Evolutionary conservation across 768 basidiomycete species (phyloP).

Genomic region (Brasilioporus rufonigricans): DNA sequence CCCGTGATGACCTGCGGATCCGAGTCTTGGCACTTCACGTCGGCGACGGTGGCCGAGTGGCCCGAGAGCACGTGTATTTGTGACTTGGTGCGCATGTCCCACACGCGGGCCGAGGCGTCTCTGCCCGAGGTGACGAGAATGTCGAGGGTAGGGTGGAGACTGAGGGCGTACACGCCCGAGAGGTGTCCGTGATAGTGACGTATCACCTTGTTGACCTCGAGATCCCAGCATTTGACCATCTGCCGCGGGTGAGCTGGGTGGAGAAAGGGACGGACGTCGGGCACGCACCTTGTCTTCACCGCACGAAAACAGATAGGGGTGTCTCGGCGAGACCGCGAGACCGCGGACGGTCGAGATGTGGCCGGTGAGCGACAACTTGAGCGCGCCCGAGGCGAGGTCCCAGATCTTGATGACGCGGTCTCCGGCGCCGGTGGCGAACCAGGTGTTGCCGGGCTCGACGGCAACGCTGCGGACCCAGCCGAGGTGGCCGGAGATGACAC

Average conservation of each 20-base stretch:
- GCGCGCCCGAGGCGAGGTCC: constrained; percentile 96
- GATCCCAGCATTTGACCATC: constrained; percentile 99
- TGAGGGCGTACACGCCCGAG: constrained; percentile 93
- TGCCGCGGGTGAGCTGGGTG: constrained; percentile 28
- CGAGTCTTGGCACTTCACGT: constrained; percentile 94
- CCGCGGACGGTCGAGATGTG: constrained; percentile 98
- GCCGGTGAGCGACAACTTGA: constrained; percentile 94
- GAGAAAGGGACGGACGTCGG: not conserved
- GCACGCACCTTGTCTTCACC: constrained; percentile 90
- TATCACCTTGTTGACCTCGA: constrained; percentile 98
- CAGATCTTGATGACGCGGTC: constrained; percentile 99
- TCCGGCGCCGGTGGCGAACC: constrained; percentile 98
- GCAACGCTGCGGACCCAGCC: constrained; percentile 97
- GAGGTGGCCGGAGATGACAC: constrained; percentile 96
- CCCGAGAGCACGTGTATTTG: constrained; percentile 92
- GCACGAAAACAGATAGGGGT: constrained; percentile 97
- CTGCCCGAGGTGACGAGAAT: constrained; percentile 93
- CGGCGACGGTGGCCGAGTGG: constrained; percentile 93
- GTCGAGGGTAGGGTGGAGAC: constrained; percentile 93
- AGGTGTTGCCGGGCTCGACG: constrained; percentile 96
- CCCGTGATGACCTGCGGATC: constrained; percentile 99
- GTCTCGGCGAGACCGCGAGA: constrained; percentile 85
- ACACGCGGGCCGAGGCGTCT: constrained; percentile 95
- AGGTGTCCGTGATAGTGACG: constrained; percentile 98
- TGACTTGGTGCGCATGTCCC: constrained; percentile 99